Percentiles rank a stretch among this genome's conserved stretches.
These are phyloP conservation scores for Aureobasidium vineae DNA, from an alignment of 2,329 filamentous ascomycete genomes.

Conservation along the genomic window DNA sequence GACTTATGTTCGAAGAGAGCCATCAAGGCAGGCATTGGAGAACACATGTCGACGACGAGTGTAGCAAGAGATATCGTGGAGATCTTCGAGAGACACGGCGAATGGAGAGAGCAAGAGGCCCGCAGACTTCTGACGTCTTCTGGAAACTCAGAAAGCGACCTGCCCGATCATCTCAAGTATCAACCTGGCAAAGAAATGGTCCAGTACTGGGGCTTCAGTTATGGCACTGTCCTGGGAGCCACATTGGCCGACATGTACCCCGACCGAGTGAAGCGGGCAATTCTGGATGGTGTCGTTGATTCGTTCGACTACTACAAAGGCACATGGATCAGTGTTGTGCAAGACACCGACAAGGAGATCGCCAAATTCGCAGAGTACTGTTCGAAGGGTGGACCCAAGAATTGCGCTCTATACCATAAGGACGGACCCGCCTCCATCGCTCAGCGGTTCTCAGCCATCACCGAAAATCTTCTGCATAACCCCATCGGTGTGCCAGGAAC, in stretches of 20 bases:
- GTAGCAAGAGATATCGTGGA: constrained; percentile 51
- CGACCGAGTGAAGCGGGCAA: constrained; percentile 43
- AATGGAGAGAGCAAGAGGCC: constrained; percentile 37
- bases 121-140: neutral
- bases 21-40: constrained; percentile 36
- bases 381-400: constrained; percentile 47
- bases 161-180: constrained; percentile 35
- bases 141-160: constrained; percentile 27
- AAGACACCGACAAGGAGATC: constrained; percentile 57
- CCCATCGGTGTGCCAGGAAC: constrained; percentile 50
- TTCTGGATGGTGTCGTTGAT: constrained; percentile 47
- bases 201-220: constrained; percentile 47
- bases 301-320: constrained; percentile 50
- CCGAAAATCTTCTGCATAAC: constrained; percentile 40
- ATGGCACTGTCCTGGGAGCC: constrained; percentile 48
- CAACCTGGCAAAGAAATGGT: constrained; percentile 34
- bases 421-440: constrained; percentile 40
- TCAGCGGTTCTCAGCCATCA: constrained; percentile 42
- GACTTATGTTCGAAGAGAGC: constrained; percentile 30
- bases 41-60: constrained; percentile 47
- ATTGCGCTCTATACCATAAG: constrained; percentile 45
- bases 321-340: constrained; percentile 50
- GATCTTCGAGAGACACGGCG: constrained; percentile 46
- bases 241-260: constrained; percentile 51
- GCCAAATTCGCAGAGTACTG: constrained; percentile 56